Base-by-base conservation (phyloP, 2,329 filamentous ascomycete genomes). In the Drechslerella dactyloides region DNA sequence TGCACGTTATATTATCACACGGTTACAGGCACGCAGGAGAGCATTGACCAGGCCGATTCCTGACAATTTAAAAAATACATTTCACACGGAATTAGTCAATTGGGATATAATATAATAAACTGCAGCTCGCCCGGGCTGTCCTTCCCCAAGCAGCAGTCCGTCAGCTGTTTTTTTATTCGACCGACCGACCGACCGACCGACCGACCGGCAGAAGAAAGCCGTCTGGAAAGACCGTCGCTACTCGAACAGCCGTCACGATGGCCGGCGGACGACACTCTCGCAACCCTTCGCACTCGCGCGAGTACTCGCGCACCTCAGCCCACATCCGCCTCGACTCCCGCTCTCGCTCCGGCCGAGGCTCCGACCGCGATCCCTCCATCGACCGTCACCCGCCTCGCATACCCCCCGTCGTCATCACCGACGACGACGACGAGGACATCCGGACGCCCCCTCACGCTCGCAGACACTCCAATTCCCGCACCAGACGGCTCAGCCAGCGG, bases 241-340 rank as follows among this genome's bases (percentile, higher is more conserved):
- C 21, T 11, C 6, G n/a, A 23, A 50, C n/a, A 23, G 7, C 15
- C 37, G 40, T 37, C 35, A 54, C 6, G 7, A 62, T 69, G 65
- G 17, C 65, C n/a, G 53, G 53, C 53, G 37, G 65, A 37, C 48
- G 65, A 27, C 58, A 44, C 13, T 42, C 37, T 23, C 57, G 57
- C 57, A 48, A 61, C n/a, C 42, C 33, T 48, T 61, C 57, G n/a
- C 55, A 60, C 30, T 58, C 56, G 1, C 56, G 63, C 23, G 63
- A 68, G 10, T 40, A 54, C 27, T 66, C 37, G 37, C 37, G 37
- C 5, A 42, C 3, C 3, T 33, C 27, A 33, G 27, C 27, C n/a
- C 37, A 42, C 37, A 42, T 42, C 37, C 37, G 37, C n/a, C 37
- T 42, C 37, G 37, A 42, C 37, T 42, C 37, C 4, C 11, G n/a